These are phyloP conservation scores for Samsoniella hepiali DNA, from an alignment of 2,329 filamentous ascomycete genomes.

Conservation along the genomic window DNA sequence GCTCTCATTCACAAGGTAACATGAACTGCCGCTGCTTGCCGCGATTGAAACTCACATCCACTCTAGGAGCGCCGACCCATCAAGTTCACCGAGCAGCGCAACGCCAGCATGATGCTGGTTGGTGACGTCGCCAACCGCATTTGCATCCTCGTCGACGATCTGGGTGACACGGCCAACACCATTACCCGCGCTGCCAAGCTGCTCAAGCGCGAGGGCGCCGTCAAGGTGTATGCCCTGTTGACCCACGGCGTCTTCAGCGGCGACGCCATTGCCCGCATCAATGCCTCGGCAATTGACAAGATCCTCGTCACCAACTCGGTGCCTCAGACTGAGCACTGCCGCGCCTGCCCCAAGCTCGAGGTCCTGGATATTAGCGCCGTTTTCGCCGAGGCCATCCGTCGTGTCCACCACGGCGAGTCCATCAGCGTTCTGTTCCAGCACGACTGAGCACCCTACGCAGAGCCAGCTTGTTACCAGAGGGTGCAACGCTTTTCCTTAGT, in stretches of 20 bases:
- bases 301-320: constrained; percentile 95
- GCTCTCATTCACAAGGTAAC: constrained; percentile 91
- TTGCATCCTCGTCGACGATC: constrained; percentile 89
- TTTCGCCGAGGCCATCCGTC: constrained; percentile 91
- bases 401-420: constrained; percentile 95
- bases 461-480: not conserved
- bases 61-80: constrained; percentile 80
- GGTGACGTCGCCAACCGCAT: constrained; percentile 78
- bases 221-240: constrained; percentile 82
- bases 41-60: constrained; percentile 23
- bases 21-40: constrained; percentile 5
- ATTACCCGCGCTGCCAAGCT: constrained; percentile 95
- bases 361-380: constrained; percentile 85
- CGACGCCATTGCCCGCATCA: constrained; percentile 91
- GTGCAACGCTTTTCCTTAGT: not conserved
- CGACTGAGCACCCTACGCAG: constrained; percentile 19
- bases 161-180: constrained; percentile 94
- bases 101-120: constrained; percentile 93
- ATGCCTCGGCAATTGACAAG: constrained; percentile 87
- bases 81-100: constrained; percentile 81
- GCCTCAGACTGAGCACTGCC: constrained; percentile 77
- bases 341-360: constrained; percentile 81
- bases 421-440: constrained; percentile 83
- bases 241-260: constrained; percentile 95
- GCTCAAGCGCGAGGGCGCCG: constrained; percentile 94